Conservation (phyloP, 2,329 filamentous ascomycete species). For the Sarocladiaceae sp. region DNA sequence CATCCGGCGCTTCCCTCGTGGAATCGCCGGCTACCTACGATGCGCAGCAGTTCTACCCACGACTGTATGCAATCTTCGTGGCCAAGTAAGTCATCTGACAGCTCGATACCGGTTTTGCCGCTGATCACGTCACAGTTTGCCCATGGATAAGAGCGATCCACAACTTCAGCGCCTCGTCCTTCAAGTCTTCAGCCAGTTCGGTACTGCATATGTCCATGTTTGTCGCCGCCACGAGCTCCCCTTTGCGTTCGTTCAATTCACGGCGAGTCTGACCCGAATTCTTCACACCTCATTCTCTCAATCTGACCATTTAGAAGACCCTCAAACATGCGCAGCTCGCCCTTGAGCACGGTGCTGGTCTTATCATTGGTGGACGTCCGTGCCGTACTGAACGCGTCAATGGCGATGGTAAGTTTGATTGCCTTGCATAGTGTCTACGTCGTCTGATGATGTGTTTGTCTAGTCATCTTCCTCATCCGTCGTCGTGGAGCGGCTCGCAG, state of each 20-base stretch:
- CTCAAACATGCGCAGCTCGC: conserved; percentile 45
- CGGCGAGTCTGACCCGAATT: conserved; percentile 36
- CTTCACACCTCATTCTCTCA: neutral
- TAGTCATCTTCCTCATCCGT: conserved; percentile 47
- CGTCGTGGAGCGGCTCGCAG: conserved; percentile 24
- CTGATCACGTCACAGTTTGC: conserved; percentile 25
- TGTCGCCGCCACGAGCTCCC: conserved; percentile 57
- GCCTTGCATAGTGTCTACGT: neutral
- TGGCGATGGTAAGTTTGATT: conserved; percentile 48
- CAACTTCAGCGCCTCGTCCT: conserved; percentile 48
- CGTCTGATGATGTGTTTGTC: conserved; percentile 17
- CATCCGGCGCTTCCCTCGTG: too few relatives aligned
- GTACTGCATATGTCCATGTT: conserved; percentile 59
- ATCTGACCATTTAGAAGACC: conserved; percentile 33
- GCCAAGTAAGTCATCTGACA: conserved; percentile 51
- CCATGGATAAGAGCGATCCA: conserved; percentile 42
- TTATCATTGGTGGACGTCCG: conserved; percentile 48
- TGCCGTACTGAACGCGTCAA: conserved; percentile 58
- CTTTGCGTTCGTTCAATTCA: conserved; percentile 61
- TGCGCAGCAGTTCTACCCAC: neutral
- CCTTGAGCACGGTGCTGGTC: conserved; percentile 40
- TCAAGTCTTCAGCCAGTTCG: conserved; percentile 47
- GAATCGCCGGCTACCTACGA: too few relatives aligned
- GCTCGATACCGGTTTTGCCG: neutral
- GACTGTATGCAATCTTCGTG: conserved; percentile 43